phyloP scores from a whole-genome alignment of 164 flowering plant species.

The Berberis vulgaris region DNA sequence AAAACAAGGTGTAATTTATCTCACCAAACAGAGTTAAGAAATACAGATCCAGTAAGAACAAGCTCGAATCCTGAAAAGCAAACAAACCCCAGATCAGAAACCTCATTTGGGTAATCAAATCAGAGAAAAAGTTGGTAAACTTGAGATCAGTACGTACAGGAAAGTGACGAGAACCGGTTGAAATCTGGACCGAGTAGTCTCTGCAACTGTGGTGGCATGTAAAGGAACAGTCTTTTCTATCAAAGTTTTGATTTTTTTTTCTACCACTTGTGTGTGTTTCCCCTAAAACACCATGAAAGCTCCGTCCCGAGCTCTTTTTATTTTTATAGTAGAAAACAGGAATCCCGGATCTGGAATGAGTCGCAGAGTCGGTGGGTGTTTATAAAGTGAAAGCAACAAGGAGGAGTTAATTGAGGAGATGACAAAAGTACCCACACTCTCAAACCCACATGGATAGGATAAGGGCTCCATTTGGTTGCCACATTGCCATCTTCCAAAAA shows the following conservation, averaged over 20 bases:
- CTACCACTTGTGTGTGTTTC: background rate
- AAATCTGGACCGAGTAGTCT: background rate
- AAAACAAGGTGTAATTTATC: background rate
- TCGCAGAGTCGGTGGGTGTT: background rate
- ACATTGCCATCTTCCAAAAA: too few species aligned
- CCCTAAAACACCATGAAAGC: background rate
- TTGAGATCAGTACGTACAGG: background rate
- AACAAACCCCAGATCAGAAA: background rate
- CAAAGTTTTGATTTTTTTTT: background rate
- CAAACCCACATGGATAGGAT: too few species aligned
- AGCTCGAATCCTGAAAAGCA: background rate
- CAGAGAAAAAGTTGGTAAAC: background rate
- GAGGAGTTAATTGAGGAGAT: too few species aligned
- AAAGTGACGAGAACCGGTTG: background rate
- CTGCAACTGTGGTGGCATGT: background rate
- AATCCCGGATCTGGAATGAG: background rate
- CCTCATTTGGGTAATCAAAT: background rate
- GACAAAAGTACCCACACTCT: too few species aligned
- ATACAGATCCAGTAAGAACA: background rate
- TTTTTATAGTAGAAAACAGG: background rate
- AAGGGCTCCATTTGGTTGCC: too few species aligned
- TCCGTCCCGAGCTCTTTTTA: background rate
- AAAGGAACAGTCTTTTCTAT: background rate
- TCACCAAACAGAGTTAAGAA: background rate
- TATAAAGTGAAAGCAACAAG: too few species aligned